Base-by-base conservation (phyloP, 1,139 yeast species). In the Pichia sp. region DNA sequence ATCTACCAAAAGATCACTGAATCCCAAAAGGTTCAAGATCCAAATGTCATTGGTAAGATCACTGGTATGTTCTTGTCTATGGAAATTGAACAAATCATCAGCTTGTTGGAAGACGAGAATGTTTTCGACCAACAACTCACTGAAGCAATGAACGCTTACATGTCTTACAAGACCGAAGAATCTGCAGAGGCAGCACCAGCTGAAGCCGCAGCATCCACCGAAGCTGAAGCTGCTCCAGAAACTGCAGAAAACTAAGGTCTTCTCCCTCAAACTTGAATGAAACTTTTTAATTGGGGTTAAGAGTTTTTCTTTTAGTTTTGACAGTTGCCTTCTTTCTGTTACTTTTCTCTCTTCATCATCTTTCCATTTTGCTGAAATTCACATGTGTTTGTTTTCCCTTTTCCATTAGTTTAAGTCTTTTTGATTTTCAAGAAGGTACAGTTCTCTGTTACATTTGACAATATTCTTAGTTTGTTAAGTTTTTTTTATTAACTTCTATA, bases 41-140 rank as follows among this genome's bases (percentile, higher is more conserved):
- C 85, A 46, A 96, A 86, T 66, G 88, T 95, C 60, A 96, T 97
- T 52, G 96, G 96, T 69, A 91, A 88, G 74, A 87, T 91, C 62
- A 91, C 99, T 52, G 98, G 97, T 71, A 91, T 91, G 98, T 79
- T 91, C 73, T 77, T 91, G 62, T 96, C 88, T 62, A 80, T 91
- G 77, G 94, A 87, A 60, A 85, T 84, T 67, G 77, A 78, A 59
- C 96, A 91, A 69, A 84, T 93, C 56, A 69, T 88, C 60, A 82
- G 84, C 48, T 74, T 91, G 63, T 77, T 85, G 62, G 91, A 82
- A 58, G 94, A 88, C 61, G 96, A 86, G 50, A 88, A 78, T 55
- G 76, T 84, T 53, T 85, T 91, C 71, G 82, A 81, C 69, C 77
- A 78, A 63, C 95, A 88, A 66, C 87, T 91, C 61, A 83, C 83